phyloP scores from a whole-genome alignment of 2,329 filamentous ascomycete genomes.

The Epichloe bromicola region DNA sequence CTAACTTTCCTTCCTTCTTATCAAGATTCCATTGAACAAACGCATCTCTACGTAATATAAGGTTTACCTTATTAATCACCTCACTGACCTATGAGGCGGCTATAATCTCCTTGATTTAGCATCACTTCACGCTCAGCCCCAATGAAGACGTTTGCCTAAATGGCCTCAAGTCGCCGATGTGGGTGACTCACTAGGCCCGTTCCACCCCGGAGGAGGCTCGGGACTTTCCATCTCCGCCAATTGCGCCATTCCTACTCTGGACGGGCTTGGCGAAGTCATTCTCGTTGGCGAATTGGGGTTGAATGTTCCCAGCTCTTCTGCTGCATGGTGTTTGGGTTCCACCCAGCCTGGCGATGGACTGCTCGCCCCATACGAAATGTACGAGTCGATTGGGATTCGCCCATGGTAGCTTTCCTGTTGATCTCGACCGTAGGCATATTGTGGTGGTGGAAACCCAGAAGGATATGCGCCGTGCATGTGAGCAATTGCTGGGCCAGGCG shows the following conservation, averaged over 20 bases:
- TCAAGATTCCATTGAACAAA: too few species aligned
- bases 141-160: too few species aligned
- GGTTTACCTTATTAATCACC: too few species aligned
- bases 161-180: too few species aligned
- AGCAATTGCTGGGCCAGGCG: not conserved
- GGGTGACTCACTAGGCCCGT: too few species aligned
- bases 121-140: too few species aligned
- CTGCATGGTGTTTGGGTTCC: not conserved
- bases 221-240: constrained; percentile 10
- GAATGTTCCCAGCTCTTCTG: constrained; percentile 6
- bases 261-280: not conserved
- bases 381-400: constrained; percentile 4
- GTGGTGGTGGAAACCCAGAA: constrained; percentile 2
- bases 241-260: not conserved
- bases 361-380: constrained; percentile 2
- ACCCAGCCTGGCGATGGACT: constrained; percentile 3
- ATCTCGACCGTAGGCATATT: constrained; percentile 4
- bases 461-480: not conserved
- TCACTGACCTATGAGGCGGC: too few species aligned
- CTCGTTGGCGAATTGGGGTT: not conserved
- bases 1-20: too few species aligned
- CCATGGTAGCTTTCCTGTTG: constrained; percentile 4
- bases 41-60: too few species aligned
- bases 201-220: constrained; percentile 2
- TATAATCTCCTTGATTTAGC: too few species aligned